These are phyloP conservation scores for Mycena rebaudengoi DNA, from an alignment of 768 basidiomycete genomes.

Conservation along the genomic window DNA sequence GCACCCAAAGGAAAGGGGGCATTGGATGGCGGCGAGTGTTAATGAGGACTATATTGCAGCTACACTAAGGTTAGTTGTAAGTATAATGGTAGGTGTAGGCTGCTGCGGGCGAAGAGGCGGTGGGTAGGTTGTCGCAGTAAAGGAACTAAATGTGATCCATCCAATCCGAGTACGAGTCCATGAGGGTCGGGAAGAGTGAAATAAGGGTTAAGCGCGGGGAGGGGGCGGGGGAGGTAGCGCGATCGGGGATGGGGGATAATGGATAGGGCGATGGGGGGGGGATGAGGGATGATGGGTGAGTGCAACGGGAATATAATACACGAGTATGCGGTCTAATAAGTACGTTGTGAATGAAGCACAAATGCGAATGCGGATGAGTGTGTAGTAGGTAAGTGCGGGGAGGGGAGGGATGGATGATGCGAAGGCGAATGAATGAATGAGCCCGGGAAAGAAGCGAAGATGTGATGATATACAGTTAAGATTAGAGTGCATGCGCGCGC, in stretches of 20 bases:
- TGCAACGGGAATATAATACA: constrained; percentile 27
- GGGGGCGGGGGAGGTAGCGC: constrained; percentile 4
- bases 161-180: constrained; percentile 16
- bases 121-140: not conserved
- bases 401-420: constrained; percentile 1
- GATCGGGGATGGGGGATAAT: constrained; percentile 17
- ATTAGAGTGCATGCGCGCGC: constrained; percentile 6
- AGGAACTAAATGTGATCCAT: constrained; percentile 7
- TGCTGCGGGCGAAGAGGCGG: not conserved
- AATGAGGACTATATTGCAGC: constrained; percentile 5
- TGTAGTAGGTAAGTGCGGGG: not conserved
- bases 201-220: constrained; percentile 21
- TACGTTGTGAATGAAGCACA: constrained; percentile 32
- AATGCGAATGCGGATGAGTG: not conserved
- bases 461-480: constrained; percentile 23
- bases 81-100: constrained; percentile 17
- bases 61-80: constrained; percentile 19
- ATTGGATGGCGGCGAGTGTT: too few relatives aligned
- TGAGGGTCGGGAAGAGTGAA: constrained; percentile 15
- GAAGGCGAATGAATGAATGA: constrained; percentile 5
- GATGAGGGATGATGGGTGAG: not conserved
- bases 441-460: not conserved
- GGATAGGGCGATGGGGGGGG: not conserved
- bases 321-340: constrained; percentile 41
- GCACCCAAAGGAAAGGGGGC: too few relatives aligned